Evolutionary conservation across 495 filamentous ascomycete genomes (phyloP).

Genomic region (Hypoxylon trugodes): DNA sequence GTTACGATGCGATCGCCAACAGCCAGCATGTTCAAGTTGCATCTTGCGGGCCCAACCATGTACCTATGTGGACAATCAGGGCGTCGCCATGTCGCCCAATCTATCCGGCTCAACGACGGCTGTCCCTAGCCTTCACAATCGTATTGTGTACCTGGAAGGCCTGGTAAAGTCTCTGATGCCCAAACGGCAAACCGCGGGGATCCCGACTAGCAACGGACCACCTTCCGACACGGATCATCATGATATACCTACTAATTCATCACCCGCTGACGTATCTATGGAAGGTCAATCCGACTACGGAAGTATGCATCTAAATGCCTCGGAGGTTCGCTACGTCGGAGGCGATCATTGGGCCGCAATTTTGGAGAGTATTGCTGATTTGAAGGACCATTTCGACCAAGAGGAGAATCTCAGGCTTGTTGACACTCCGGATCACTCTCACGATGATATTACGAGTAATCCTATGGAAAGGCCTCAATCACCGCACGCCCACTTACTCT

Average conservation of each 20-base stretch:
- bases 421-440: background rate
- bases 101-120: too few relatives aligned
- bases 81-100: background rate
- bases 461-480: background rate
- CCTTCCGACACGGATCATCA: background rate
- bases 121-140: slow-evolving; percentile 2
- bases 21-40: slow-evolving; percentile 4
- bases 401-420: slow-evolving; percentile 6
- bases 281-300: slow-evolving; percentile 1
- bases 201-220: background rate
- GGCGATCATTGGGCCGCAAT: slow-evolving; percentile 3
- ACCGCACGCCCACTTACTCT: background rate
- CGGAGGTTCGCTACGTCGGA: slow-evolving; percentile 2
- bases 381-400: slow-evolving; percentile 8
- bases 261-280: background rate
- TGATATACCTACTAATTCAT: background rate
- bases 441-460: background rate
- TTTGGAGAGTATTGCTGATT: slow-evolving; percentile 5
- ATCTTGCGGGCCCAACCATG: background rate
- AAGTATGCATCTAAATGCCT: slow-evolving; percentile 4
- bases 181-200: background rate
- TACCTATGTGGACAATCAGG: slow-evolving; percentile 4
- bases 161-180: slow-evolving; percentile 6
- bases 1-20: slow-evolving; percentile 11
- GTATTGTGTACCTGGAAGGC: slow-evolving; percentile 4